These are phyloP conservation scores for Podosphaera xanthii DNA, from an alignment of 2,329 filamentous ascomycete species.

Conservation along the genomic window DNA sequence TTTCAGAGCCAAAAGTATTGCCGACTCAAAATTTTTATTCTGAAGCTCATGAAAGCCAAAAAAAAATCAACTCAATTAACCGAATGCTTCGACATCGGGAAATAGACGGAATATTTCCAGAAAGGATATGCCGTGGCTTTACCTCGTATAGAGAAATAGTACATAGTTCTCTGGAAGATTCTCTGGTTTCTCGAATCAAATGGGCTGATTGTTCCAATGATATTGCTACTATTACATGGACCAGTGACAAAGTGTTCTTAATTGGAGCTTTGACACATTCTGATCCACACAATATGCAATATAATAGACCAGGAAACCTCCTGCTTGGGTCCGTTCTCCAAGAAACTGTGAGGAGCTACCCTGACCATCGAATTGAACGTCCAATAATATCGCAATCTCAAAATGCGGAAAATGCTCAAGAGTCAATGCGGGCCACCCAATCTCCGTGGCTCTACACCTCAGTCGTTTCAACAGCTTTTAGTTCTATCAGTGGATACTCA, in stretches of 20 bases:
- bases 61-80: background rate
- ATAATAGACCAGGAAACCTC: slow-evolving; percentile 41
- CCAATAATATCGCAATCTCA: slow-evolving; percentile 21
- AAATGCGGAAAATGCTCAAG: slow-evolving; percentile 29
- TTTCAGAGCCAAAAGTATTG: background rate
- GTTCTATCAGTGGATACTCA: slow-evolving; percentile 21
- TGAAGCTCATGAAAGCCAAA: background rate
- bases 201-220: slow-evolving; percentile 41
- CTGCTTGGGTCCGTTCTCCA: slow-evolving; percentile 26
- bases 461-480: slow-evolving; percentile 37
- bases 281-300: slow-evolving; percentile 39
- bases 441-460: slow-evolving; percentile 42
- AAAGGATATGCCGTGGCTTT: slow-evolving; percentile 5
- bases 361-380: slow-evolving; percentile 33
- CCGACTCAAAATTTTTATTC: background rate
- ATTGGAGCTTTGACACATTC: slow-evolving; percentile 40
- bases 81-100: slow-evolving; percentile 10
- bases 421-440: slow-evolving; percentile 33
- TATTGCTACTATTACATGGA: slow-evolving; percentile 34
- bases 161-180: slow-evolving; percentile 23
- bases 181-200: slow-evolving; percentile 25
- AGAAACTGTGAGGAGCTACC: slow-evolving; percentile 26
- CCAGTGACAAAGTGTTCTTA: slow-evolving; percentile 28
- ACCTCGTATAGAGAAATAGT: slow-evolving; percentile 8
- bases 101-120: slow-evolving; percentile 7